Evolutionary conservation across 2,329 filamentous ascomycete species (phyloP).

Genomic region (Diplodia corticola): DNA sequence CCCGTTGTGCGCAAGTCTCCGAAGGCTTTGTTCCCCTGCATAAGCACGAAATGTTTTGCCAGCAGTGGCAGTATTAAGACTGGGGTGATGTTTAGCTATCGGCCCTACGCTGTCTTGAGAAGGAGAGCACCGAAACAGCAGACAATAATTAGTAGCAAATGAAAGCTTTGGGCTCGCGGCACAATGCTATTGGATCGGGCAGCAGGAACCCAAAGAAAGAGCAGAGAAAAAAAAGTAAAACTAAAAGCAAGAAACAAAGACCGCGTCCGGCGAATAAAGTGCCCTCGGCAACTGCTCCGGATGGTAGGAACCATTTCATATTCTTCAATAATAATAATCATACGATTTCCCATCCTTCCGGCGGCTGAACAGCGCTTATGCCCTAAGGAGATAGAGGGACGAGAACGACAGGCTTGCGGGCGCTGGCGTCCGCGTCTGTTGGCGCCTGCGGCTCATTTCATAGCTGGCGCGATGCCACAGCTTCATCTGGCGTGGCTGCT

Average conservation of each 20-base stretch:
- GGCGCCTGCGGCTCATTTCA: background rate
- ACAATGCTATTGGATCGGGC: background rate
- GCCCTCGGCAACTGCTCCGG: background rate
- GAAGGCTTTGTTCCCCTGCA: background rate
- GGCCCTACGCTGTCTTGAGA: background rate
- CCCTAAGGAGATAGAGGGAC: background rate
- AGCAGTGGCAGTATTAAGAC: background rate
- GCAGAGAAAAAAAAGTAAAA: background rate
- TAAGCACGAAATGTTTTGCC: background rate
- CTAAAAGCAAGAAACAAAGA: background rate
- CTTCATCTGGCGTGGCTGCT: background rate
- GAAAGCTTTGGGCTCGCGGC: background rate
- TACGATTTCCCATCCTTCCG: background rate
- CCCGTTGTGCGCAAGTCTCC: constrained; percentile 1
- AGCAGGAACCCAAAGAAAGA: too few relatives aligned
- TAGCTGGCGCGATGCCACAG: background rate
- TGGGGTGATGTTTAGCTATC: background rate
- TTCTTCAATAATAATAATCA: background rate
- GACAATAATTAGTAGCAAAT: background rate
- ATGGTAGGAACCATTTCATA: background rate
- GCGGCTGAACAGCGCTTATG: background rate
- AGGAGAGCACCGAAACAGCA: background rate
- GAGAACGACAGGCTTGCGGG: background rate
- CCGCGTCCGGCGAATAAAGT: background rate
- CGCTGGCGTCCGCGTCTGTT: background rate